Conservation (phyloP, 176 grass and related monocot species). For the barley (Hordeum vulgare) region MorexV3_pseudomolecules_assembly NC_058524.1:311405676-311406175, state of each 20-base stretch:
- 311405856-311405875: conserved; percentile 94
- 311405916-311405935: not conserved
- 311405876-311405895: conserved; percentile 80
- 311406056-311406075: not conserved
- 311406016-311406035: conserved; percentile 91
- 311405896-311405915: conserved; percentile 52
- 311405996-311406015: conserved; percentile 86
- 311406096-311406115: not conserved
- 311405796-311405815: not conserved
- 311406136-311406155: conserved; percentile 19
- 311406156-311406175: conserved; percentile 50
- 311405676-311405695: not conserved
- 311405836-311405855: conserved; percentile 58
- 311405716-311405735: conserved; percentile 95
- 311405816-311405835: not conserved
- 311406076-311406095: not conserved
- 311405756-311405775: conserved; percentile 92
- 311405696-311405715: conserved; percentile 5
- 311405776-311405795: not conserved
- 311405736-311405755: conserved; percentile 94
- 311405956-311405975: conserved; percentile 1
- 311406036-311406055: conserved; percentile 78
- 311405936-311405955: not conserved
- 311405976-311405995: conserved; percentile 57
- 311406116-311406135: not conserved